Conservation (phyloP, 1,284 basidiomycete species). For the Puccinia coronata region DNA sequence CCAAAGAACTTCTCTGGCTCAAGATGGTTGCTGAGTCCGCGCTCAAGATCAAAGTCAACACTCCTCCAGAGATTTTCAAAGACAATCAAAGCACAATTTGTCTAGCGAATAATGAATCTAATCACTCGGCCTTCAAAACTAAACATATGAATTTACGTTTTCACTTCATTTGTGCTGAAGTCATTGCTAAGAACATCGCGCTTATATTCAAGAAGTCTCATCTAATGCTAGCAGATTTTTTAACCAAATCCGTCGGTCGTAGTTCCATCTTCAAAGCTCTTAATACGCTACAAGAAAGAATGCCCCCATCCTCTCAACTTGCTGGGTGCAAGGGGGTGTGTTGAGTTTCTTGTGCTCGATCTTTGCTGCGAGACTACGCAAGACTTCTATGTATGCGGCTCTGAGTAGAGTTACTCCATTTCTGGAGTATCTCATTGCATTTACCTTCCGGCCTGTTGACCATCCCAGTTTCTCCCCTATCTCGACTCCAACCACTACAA, state of each 20-base stretch:
- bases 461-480: not conserved
- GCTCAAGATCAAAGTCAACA: not conserved
- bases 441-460: no score
- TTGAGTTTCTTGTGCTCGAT: no score
- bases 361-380: not conserved
- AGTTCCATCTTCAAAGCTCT: not conserved
- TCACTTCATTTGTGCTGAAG: not conserved
- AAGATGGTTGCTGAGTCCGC: not conserved
- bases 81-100: not conserved
- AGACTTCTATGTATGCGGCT: no score
- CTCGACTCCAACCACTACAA: no score
- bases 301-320: no score
- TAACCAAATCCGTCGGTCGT: not conserved
- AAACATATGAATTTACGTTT: not conserved
- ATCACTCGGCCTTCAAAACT: not conserved
- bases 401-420: not conserved
- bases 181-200: not conserved
- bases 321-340: no score
- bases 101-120: not conserved
- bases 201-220: not conserved
- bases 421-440: no score
- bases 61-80: not conserved
- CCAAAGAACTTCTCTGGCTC: constrained; percentile 7
- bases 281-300: not conserved
- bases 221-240: no score